Base-by-base conservation (phyloP, 2,329 filamentous ascomycete species). In the Kalmusia sp. region DNA sequence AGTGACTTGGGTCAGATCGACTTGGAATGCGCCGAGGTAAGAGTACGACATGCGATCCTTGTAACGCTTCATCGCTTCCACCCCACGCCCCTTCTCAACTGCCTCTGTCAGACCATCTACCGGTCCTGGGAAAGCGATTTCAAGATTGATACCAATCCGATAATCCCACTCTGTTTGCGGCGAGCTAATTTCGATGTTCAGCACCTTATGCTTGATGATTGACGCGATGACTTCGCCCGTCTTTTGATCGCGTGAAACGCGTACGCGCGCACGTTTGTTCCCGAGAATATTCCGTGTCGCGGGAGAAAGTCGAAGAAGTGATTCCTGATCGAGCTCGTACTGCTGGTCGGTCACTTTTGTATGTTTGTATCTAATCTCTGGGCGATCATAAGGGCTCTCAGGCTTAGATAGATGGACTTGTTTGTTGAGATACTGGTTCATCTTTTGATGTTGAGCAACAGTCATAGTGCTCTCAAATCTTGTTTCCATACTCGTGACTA, bases 41-140 rank as follows among this genome's bases (percentile, higher is more conserved):
- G 83, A 87, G 76, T 99, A 99, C 69, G 91, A 96, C 70, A 99
- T 80, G 15, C 95, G 86, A 74, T 99, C 93, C 74, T 99, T 99
- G 63, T 86, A 87, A 6, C 93, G 86, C 65, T 91, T 87, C 6
- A 71, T 58, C 56, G 69, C 54, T 37, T 69, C 40, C 57, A 70
- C 12, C 64, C 76, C 38, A 73, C 77, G 71, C 3, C 77, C 77
- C 8, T 65, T 61, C 21, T 81, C 79, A 7, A 71, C 65, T 11
- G 72, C 65, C 3, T 80, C 73, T 0, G 77, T 71, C 2, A 87
- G 73, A 19, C 79, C 77, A 6, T 86, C 80, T 0, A 90, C 67
- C 1, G 85, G 80, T 21, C 92, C 91, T 3, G 76, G 70, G 79
- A 88, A 96, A 49, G 88, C 84, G 84, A 96, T 92, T 84, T 99